Conservation (phyloP, 441 rosid species). For the Populus hybrid region DNA sequence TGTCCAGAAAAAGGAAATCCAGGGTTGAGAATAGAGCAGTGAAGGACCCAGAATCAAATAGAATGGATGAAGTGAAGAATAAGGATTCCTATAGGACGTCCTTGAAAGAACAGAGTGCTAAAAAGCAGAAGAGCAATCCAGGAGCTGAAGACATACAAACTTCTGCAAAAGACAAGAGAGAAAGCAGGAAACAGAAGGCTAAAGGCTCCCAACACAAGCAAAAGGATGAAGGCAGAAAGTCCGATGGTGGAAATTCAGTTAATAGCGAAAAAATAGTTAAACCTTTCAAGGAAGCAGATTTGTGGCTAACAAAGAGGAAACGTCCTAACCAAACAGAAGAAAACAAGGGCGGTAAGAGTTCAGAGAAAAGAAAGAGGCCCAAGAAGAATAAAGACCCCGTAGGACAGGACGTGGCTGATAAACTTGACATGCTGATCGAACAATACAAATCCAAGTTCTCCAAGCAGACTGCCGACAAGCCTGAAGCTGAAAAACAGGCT, state of each 20-base stretch:
- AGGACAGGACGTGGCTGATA: constrained; percentile 54
- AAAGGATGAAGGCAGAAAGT: constrained; percentile 19
- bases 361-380: constrained; percentile 32
- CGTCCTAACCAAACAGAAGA: constrained; percentile 25
- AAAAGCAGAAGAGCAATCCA: constrained; percentile 42
- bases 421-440: constrained; percentile 69
- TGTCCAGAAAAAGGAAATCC: constrained; percentile 43
- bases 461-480: constrained; percentile 44
- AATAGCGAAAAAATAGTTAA: constrained; percentile 27
- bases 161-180: constrained; percentile 28
- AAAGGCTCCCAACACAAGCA: constrained; percentile 23
- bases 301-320: constrained; percentile 39
- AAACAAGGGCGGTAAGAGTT: constrained; percentile 27
- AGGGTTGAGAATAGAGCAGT: constrained; percentile 26
- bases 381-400: constrained; percentile 47
- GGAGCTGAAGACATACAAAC: constrained; percentile 25
- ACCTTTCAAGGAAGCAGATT: constrained; percentile 20
- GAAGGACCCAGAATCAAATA: constrained; percentile 15
- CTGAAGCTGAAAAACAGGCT: constrained; percentile 41
- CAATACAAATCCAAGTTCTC: constrained; percentile 68
- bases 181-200: constrained; percentile 20
- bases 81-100: constrained; percentile 13
- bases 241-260: constrained; percentile 20
- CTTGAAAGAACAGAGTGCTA: constrained; percentile 23
- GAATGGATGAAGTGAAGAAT: constrained; percentile 12